Percentiles rank a stretch among this genome's conserved stretches.
These are phyloP conservation scores for Triticum monococcum DNA, from an alignment of 176 grass and related monocot species.

Conservation along the genomic window DNA sequence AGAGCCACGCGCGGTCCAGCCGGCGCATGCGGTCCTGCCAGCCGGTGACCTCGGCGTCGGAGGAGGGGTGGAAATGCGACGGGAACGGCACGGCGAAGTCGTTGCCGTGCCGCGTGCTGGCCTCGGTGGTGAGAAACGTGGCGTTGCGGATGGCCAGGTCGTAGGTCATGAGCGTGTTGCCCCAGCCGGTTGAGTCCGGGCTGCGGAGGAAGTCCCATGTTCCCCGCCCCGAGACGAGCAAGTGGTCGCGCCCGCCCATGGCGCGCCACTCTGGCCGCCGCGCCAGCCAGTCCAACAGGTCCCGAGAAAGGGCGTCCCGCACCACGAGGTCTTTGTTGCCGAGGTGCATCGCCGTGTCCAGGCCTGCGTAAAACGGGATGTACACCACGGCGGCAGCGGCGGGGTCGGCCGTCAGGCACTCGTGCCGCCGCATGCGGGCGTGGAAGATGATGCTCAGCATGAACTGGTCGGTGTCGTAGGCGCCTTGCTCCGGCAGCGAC, in stretches of 20 bases:
- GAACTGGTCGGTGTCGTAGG: conserved; percentile 73
- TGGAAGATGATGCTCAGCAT: conserved; percentile 74
- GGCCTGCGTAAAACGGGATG: conserved; percentile 77
- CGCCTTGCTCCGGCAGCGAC: conserved; percentile 22
- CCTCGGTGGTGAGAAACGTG: conserved; percentile 57
- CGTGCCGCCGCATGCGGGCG: conserved; percentile 54
- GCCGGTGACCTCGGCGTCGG: no score
- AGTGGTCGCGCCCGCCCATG: conserved; percentile 53
- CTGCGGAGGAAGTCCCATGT: conserved; percentile 43
- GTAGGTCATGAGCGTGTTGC: conserved; percentile 47
- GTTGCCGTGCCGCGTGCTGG: conserved; percentile 32
- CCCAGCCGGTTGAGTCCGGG: conserved; percentile 36
- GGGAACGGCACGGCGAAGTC: conserved; percentile 62
- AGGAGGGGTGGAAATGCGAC: not conserved
- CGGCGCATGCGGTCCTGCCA: no score
- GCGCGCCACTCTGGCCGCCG: conserved; percentile 40
- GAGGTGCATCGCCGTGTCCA: conserved; percentile 44
- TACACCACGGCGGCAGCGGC: conserved; percentile 54
- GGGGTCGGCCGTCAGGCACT: conserved; percentile 57
- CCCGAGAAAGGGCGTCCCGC: conserved; percentile 47
- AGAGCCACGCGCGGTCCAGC: no score
- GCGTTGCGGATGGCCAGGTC: conserved; percentile 54
- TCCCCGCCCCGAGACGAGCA: conserved; percentile 33
- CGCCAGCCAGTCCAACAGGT: conserved; percentile 43
- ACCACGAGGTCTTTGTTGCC: not conserved